Evolutionary conservation across 176 grass and related monocot species (phyloP), one percentile per base, ranked within the genome.

Genomic region (Aegilops sharonensis): DNA sequence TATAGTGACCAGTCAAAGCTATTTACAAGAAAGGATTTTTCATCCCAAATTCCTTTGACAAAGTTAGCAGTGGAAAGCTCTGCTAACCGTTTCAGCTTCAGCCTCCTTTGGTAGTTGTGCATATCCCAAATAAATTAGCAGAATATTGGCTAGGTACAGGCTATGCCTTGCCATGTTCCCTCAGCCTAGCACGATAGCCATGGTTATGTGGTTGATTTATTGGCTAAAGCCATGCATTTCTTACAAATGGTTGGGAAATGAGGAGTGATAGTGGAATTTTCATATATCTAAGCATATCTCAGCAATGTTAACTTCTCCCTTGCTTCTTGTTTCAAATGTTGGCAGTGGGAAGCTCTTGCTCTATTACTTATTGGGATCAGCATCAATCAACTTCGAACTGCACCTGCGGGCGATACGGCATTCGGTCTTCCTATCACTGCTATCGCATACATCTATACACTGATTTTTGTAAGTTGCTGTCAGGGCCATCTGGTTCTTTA

Each of bases 321-420:
- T 64, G 7, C 76, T 45, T 24, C 39, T 85, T 45, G 72, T 81
- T 78, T 52, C 42, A 72, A 63, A 84, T 80, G 9, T 75, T 81
- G 61, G 8, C 85, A 99, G 97, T 99, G 97, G 94, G 97, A 99
- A 90, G 97, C 97, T 81, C 94, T 99, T 85, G 97, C 97, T 85
- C 87, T 99, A 75, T 90, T 99, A 78, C 90, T 99, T 73, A 99
- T 99, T 85, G 97, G 97, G 56, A 96, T 99, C 75, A 99, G 92
- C 79, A 86, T 99, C 80, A 99, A 99, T 88, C 97, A 99, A 87
- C 93, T 99, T n/a, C 86, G 89, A 6, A 91, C 90, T 17, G 71
- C 88, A 65, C 94, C 94, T 23, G 92, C 85, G 9, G 94, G 97
- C 37, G 82, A 88, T 85, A 92, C 86, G 0, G 72, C 88, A 72